A percentile compares a stretch with the other conserved stretches of the same genome.
Evolutionary conservation across 1,284 basidiomycete species (phyloP).

Genomic region (Pascua sp.): DNA sequence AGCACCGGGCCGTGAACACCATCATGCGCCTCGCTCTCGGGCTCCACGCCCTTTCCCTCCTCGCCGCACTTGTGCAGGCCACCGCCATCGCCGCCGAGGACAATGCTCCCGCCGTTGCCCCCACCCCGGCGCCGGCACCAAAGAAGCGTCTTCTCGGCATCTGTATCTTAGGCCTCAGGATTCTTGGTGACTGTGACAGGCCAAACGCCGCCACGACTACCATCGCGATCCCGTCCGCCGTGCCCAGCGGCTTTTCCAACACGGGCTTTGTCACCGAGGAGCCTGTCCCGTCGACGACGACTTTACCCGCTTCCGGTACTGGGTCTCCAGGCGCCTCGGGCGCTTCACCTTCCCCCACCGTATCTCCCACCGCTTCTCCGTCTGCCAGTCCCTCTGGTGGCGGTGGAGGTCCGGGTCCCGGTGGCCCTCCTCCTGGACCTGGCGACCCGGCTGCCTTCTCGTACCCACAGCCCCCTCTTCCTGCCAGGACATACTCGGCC

Average conservation of each 20-base stretch:
- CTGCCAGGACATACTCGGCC: background rate
- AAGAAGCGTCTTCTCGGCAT: slow-evolving; percentile 10
- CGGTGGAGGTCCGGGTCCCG: background rate
- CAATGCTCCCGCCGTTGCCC: background rate
- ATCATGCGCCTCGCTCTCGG: slow-evolving; percentile 5
- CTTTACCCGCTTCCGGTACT: too few species aligned
- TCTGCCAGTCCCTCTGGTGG: background rate
- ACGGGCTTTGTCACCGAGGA: too few species aligned
- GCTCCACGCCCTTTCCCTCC: background rate
- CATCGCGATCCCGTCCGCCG: background rate
- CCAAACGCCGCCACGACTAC: background rate
- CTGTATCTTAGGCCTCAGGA: slow-evolving; percentile 3
- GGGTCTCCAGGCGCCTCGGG: too few species aligned
- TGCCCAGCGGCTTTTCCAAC: background rate
- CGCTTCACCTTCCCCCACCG: background rate
- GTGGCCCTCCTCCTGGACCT: background rate
- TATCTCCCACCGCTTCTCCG: background rate
- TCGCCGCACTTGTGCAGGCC: slow-evolving; percentile 1
- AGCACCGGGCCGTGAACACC: background rate
- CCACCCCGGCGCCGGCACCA: background rate
- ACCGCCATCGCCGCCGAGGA: background rate
- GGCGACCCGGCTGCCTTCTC: background rate
- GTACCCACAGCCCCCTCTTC: slow-evolving; percentile 14
- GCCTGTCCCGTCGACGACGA: too few species aligned
- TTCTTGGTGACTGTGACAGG: slow-evolving; percentile 7